Conservation (phyloP, 2,329 filamentous ascomycete species). For the Hymenoscyphus fraxineus region DNA sequence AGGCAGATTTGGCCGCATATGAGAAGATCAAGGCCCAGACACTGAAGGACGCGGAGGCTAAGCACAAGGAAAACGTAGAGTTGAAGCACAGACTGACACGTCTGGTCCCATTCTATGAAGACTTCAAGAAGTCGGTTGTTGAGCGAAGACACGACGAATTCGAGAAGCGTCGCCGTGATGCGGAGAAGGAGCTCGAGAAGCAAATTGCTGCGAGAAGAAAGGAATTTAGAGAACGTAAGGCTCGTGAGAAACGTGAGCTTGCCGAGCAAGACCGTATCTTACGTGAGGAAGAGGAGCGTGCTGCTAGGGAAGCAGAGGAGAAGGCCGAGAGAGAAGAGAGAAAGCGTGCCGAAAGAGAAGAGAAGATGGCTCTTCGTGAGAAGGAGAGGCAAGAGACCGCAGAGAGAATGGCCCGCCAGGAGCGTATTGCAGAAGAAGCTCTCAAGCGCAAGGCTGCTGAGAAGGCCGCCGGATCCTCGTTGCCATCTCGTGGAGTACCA, state of each 20-base stretch:
- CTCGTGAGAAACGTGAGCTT: constrained; percentile 76
- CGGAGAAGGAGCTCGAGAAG: constrained; percentile 88
- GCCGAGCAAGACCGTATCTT: constrained; percentile 78
- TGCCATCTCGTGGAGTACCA: constrained; percentile 38
- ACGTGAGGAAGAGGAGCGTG: constrained; percentile 82
- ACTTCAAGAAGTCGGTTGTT: constrained; percentile 76
- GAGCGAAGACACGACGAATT: constrained; percentile 92
- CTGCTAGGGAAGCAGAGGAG: constrained; percentile 79
- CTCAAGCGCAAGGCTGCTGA: constrained; percentile 69
- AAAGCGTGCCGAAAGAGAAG: constrained; percentile 66
- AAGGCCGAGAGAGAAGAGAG: constrained; percentile 76
- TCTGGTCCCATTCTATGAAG: constrained; percentile 79
- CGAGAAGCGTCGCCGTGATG: constrained; percentile 86
- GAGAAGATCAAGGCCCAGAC: constrained; percentile 75
- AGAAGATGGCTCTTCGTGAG: constrained; percentile 61
- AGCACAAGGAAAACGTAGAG: constrained; percentile 88
- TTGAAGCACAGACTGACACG: constrained; percentile 89
- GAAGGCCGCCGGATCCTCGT: constrained; percentile 39
- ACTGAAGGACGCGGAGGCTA: constrained; percentile 73
- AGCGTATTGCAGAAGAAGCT: constrained; percentile 82
- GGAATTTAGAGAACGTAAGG: constrained; percentile 78
- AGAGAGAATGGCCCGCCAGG: constrained; percentile 66
- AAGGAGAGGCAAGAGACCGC: constrained; percentile 64
- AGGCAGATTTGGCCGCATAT: constrained; percentile 74
- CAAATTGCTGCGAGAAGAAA: constrained; percentile 85